Evolutionary conservation across 1,139 yeast genomes (phyloP).

Genomic region (Zygoascus sp.): DNA sequence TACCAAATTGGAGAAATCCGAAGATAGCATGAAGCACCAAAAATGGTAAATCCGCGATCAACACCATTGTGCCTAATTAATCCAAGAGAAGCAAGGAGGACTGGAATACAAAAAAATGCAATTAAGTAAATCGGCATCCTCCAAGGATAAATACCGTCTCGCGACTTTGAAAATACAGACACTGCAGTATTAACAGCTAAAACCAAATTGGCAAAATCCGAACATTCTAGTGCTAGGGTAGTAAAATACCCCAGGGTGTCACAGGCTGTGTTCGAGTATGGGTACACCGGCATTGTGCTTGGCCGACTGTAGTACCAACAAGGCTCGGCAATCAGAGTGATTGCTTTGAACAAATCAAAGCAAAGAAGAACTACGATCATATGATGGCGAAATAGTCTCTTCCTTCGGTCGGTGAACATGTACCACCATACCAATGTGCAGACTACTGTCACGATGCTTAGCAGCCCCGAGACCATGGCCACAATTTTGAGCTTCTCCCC

Average conservation of each 20-base stretch:
- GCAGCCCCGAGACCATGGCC: constrained; percentile 54
- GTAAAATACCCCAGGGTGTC: constrained; percentile 75
- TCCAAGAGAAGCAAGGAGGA: constrained; percentile 65
- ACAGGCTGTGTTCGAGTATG: constrained; percentile 39
- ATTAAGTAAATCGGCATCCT: constrained; percentile 47
- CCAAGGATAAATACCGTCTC: not conserved
- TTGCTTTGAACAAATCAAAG: constrained; percentile 69
- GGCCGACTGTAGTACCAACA: constrained; percentile 45
- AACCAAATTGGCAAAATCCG: constrained; percentile 67
- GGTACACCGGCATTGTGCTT: constrained; percentile 43
- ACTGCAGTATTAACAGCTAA: constrained; percentile 76
- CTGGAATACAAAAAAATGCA: constrained; percentile 54
- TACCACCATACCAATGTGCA: constrained; percentile 50
- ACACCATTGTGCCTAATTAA: constrained; percentile 41
- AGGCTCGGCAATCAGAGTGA: constrained; percentile 63
- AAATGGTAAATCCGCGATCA: constrained; percentile 26
- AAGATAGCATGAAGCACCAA: constrained; percentile 71
- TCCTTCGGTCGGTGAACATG: constrained; percentile 38
- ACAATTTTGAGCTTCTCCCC: constrained; percentile 41
- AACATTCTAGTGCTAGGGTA: constrained; percentile 45
- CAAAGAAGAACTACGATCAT: constrained; percentile 60
- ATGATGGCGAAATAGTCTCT: constrained; percentile 74
- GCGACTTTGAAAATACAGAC: constrained; percentile 21
- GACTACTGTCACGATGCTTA: constrained; percentile 54
- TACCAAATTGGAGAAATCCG: constrained; percentile 72